Percentiles rank a stretch among this genome's conserved stretches.
phyloP scores from a whole-genome alignment of 2,329 filamentous ascomycete genomes.

The Epichloe elymi region DNA sequence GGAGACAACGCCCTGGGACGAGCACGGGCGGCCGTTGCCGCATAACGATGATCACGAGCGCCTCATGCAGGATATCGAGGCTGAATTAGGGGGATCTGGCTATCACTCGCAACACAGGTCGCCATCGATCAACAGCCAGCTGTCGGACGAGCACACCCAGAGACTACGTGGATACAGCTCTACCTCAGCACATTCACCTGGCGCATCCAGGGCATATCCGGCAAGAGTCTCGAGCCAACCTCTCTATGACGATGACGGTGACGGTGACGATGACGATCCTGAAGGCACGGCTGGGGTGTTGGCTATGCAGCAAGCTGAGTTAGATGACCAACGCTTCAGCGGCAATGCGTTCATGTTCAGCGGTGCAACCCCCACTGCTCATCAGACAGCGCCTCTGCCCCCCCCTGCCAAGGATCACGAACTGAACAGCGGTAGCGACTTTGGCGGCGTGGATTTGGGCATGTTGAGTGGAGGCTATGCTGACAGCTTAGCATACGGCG shows the following conservation, averaged over 20 bases:
- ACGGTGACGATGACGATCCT: conserved; percentile 69
- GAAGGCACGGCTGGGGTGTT: conserved; percentile 75
- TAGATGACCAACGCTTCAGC: conserved; percentile 49
- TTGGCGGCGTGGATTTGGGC: conserved; percentile 57
- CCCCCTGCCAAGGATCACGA: conserved; percentile 36
- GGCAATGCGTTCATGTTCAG: conserved; percentile 18
- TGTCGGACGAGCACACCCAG: conserved; percentile 33
- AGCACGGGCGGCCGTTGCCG: conserved; percentile 18
- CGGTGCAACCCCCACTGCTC: not conserved
- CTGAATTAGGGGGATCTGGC: conserved; percentile 31
- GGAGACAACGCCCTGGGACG: conserved; percentile 27
- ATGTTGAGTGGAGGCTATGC: conserved; percentile 60
- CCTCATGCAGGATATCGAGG: conserved; percentile 46
- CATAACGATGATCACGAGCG: conserved; percentile 22
- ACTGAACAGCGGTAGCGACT: conserved; percentile 57
- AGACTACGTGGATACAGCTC: conserved; percentile 37
- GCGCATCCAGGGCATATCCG: conserved; percentile 9
- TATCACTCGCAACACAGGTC: conserved; percentile 22
- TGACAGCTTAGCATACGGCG: conserved; percentile 37
- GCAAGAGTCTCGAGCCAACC: conserved; percentile 1
- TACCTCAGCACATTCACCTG: conserved; percentile 29
- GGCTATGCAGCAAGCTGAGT: conserved; percentile 73
- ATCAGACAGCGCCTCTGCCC: conserved; percentile 18
- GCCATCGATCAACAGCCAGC: conserved; percentile 31
- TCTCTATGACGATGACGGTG: conserved; percentile 24